Evolutionary conservation across 2,329 filamentous ascomycete genomes (phyloP).

Genomic region (Ophidiomyces ophidiicola): DNA sequence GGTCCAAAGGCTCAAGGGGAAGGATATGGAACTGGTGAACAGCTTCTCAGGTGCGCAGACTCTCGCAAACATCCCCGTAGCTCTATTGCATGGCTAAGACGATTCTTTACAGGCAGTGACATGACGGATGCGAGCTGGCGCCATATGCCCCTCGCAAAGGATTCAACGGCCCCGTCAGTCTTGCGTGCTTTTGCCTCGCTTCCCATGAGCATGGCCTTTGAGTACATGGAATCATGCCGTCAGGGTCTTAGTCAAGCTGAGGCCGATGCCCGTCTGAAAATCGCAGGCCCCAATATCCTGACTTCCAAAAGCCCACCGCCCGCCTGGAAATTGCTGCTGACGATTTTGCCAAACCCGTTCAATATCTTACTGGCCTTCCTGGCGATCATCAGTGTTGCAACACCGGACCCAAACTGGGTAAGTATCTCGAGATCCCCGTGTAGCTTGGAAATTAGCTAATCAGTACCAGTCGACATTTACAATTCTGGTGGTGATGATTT

Average conservation of each 20-base stretch:
- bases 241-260: slow-evolving; percentile 2
- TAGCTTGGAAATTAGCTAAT: not conserved
- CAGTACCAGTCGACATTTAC: not conserved
- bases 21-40: no score
- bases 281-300: slow-evolving; percentile 1
- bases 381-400: slow-evolving; percentile 5
- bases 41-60: no score
- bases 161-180: not conserved
- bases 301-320: slow-evolving; percentile 1
- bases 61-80: no score
- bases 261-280: slow-evolving; percentile 1
- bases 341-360: slow-evolving; percentile 3
- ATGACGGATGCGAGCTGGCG: not conserved
- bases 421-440: not conserved
- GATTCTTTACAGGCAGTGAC: not conserved
- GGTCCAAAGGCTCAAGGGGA: no score
- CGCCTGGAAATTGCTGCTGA: slow-evolving; percentile 1
- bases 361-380: not conserved
- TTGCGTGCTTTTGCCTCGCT: slow-evolving; percentile 1
- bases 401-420: slow-evolving; percentile 1
- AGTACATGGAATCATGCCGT: not conserved
- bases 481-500: not conserved
- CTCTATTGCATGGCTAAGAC: no score
- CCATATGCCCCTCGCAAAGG: slow-evolving; percentile 2
- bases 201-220: not conserved